Conservation (phyloP, 1,284 basidiomycete species). For the Heterobasidion parviporum region DNA sequence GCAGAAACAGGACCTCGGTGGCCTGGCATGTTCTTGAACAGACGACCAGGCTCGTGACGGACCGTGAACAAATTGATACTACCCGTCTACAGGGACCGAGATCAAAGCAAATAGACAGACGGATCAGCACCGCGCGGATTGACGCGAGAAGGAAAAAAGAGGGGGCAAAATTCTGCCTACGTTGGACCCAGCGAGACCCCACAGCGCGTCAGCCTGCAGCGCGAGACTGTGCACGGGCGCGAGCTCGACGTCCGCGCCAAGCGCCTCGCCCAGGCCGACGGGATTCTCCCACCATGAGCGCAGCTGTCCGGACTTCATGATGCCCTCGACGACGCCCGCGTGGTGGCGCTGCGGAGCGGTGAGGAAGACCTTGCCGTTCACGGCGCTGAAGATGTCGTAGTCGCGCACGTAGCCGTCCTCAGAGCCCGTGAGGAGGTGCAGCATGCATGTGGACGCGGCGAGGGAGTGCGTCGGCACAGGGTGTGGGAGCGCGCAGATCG, state of each 20-base stretch:
- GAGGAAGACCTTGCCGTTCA: constrained; percentile 83
- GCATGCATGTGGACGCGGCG: constrained; percentile 80
- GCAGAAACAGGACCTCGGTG: constrained; percentile 85
- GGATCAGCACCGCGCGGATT: not conserved
- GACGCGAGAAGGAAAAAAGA: not conserved
- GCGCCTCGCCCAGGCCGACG: constrained; percentile 21
- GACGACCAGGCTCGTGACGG: constrained; percentile 83
- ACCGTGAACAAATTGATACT: constrained; percentile 89
- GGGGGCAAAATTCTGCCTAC: constrained; percentile 36
- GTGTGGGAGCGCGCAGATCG: constrained; percentile 87
- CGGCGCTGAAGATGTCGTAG: constrained; percentile 86
- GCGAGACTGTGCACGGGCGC: constrained; percentile 83
- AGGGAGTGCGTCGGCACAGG: constrained; percentile 83
- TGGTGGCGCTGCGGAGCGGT: constrained; percentile 87
- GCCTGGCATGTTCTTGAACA: constrained; percentile 65
- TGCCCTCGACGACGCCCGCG: constrained; percentile 85
- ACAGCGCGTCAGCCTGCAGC: constrained; percentile 86
- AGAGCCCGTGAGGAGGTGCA: constrained; percentile 85
- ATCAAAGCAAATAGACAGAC: not conserved
- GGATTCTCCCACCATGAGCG: constrained; percentile 89
- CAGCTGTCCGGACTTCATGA: constrained; percentile 84
- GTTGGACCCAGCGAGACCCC: constrained; percentile 80
- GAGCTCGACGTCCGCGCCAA: constrained; percentile 29
- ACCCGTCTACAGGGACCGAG: constrained; percentile 47
- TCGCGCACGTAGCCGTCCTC: constrained; percentile 91